A percentile compares a stretch with the other conserved stretches of the same genome.
Evolutionary conservation across 495 filamentous ascomycete genomes (phyloP).

Genomic region (Aspergillus nanangensis): DNA sequence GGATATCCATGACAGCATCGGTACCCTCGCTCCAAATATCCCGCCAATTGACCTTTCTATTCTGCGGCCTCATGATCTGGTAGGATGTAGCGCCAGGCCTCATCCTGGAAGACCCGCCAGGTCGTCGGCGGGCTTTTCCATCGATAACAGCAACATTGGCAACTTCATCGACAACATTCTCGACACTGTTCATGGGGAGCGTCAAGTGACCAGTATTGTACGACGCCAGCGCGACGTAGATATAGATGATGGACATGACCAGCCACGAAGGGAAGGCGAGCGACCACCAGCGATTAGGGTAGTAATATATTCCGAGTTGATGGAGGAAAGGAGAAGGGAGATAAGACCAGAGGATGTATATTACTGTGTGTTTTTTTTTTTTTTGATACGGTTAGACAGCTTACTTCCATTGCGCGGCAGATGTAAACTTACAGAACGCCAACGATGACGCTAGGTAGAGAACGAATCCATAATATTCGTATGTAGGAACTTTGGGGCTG

Average conservation of each 20-base stretch:
- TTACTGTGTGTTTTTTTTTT: constrained; percentile 42
- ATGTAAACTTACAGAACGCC: constrained; percentile 53
- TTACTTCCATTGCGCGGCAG: neutral
- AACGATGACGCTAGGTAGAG: constrained; percentile 81
- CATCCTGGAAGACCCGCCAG: constrained; percentile 39
- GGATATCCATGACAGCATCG: constrained; percentile 96
- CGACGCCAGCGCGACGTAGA: constrained; percentile 86
- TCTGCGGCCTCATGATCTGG: constrained; percentile 45
- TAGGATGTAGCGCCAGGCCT: constrained; percentile 42
- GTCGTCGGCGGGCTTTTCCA: constrained; percentile 55
- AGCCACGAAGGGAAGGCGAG: constrained; percentile 86
- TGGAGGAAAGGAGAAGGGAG: constrained; percentile 89
- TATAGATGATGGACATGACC: constrained; percentile 84
- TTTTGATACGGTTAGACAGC: neutral
- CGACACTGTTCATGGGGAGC: constrained; percentile 70
- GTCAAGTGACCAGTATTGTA: constrained; percentile 92
- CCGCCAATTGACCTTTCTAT: constrained; percentile 61
- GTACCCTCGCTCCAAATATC: constrained; percentile 86
- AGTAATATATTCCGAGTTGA: constrained; percentile 92
- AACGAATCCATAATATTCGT: constrained; percentile 98
- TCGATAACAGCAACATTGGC: constrained; percentile 83
- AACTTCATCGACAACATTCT: constrained; percentile 89
- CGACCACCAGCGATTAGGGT: constrained; percentile 96
- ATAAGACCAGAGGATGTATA: constrained; percentile 93
- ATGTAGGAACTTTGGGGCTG: constrained; percentile 89